Base-by-base conservation (phyloP, 78 protist genomes). In the Dictyostelium purpureum region DNA sequence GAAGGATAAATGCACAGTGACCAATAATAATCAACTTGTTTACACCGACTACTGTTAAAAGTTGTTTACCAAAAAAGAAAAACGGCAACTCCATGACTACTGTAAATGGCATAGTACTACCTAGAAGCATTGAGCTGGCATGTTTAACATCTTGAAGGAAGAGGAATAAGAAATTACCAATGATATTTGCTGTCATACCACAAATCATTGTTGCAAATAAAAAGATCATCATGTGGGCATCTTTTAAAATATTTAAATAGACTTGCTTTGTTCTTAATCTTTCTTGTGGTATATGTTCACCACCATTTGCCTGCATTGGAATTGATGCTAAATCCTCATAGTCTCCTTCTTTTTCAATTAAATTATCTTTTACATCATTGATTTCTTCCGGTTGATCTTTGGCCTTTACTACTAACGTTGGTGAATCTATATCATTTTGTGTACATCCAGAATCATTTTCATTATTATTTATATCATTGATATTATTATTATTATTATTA, bases 131-230 rank as follows among this genome's bases (percentile, higher is more conserved):
- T 24, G 59, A 45, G 16, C 47, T 28, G 1, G 79, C 79, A 4
- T 45, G 19, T 18, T 6, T 10, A 40, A 45, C 45, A 9, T 73
- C 79, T 33, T 49, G 21, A 12, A 73, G 42, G 38, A 73, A 73
- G 14, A 73, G 33, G 24, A 73, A 73, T 45, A 73, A 73, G 45
- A 73, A 73, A 35, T 49, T 73, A 21, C 33, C 16, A 28, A 73
- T 73, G 14, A 73, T 73, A 45, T 12, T 73, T n/a, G 33, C 24
- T 73, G 79, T 38, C 79, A 73, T 73, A 45, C 79, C 79, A 40
- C 40, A 45, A 16, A 73, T 73, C 0, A 28, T 31, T 19, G 28
- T 45, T n/a, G 79, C 79, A n/a, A 73, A 73, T 40, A 73, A 38
- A 73, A 73, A 73, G 42, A 45, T 26, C 54, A 73, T 40, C 54